Evolutionary conservation across 495 filamentous ascomycete genomes (phyloP), one percentile per base, ranked within the genome.

Genomic region (Ramalina intermedia): DNA sequence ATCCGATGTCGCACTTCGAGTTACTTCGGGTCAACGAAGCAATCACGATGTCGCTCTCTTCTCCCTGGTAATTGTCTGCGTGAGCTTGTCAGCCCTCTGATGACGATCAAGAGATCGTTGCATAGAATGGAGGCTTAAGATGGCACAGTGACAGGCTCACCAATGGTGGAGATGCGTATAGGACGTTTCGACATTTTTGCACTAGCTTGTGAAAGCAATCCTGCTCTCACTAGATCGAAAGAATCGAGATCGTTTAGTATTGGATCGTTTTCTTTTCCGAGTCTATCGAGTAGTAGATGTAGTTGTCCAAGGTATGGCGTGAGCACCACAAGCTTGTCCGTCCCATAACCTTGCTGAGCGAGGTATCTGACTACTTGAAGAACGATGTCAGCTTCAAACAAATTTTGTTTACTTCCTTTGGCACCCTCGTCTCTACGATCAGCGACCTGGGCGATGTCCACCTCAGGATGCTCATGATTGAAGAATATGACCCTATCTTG

Each of bases 301-400:
- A 90, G 66, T 56, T 89, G 85, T 0, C 81, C 82, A 0, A 78
- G 61, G 56, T 91, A 91, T 0, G 85, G 85, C 0, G 85, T 88
- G 1, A 93, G 58, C 2, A 90, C 64, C 3, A 85, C 84, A 1
- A 86, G 54, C 4, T 82, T 63, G 37, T 79, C 69, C 0, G 78
- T 77, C 2, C 71, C 70, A 54, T 90, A 93, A 0, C 83, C 83
- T 54, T 90, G 83, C 53, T 85, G 84, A 1, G 70, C 82, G 3
- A 90, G 65, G 62, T 87, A 87, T 20, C 74, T 71, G 11, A 88
- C 77, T 55, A 71, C 76, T 47, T 76, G 80, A 43, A 87, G 55
- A 0, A 81, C 69, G 65, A 89, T 79, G 2, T 81, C 62, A 0
- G 64, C 83, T 54, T 90, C 86, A 46, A 79, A 87, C 0, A 48